Evolutionary conservation across 495 filamentous ascomycete genomes (phyloP).

Genomic region (Trichocladium uniseriatum): DNA sequence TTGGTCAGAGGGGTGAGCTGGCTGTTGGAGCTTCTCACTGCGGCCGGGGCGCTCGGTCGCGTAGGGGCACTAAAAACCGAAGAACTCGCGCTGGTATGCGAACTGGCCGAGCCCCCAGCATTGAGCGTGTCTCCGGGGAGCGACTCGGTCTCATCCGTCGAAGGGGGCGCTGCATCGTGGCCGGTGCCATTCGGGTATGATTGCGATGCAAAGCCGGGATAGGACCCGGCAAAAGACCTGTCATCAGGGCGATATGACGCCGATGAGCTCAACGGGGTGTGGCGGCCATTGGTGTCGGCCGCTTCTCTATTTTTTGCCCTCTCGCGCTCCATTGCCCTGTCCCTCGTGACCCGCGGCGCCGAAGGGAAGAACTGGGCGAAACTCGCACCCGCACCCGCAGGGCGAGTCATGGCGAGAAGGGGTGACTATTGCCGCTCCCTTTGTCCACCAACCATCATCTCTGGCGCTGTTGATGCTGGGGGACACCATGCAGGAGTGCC

Average conservation of each 20-base stretch:
- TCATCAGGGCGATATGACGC: constrained; percentile 11
- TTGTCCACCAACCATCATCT: constrained; percentile 48
- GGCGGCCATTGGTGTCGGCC: constrained; percentile 18
- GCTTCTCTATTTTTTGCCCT: constrained; percentile 25
- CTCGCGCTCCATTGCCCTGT: constrained; percentile 48
- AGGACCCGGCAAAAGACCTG: constrained; percentile 1
- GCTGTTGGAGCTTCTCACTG: constrained; percentile 40
- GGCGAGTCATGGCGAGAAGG: constrained; percentile 62
- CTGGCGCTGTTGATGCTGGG: constrained; percentile 30
- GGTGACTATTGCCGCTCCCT: constrained; percentile 37
- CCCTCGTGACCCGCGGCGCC: constrained; percentile 55
- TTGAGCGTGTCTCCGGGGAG: constrained; percentile 52
- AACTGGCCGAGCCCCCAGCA: constrained; percentile 57
- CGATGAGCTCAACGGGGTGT: constrained; percentile 10
- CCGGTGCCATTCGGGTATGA: constrained; percentile 25
- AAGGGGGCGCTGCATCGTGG: constrained; percentile 30
- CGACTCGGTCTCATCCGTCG: constrained; percentile 49
- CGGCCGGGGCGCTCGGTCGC: constrained; percentile 39
- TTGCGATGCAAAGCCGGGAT: constrained; percentile 11
- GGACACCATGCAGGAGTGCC: constrained; percentile 35
- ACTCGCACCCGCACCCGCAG: constrained; percentile 60
- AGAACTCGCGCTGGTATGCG: constrained; percentile 53
- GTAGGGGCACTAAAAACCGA: constrained; percentile 52
- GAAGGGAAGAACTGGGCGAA: constrained; percentile 88
- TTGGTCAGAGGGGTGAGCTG: constrained; percentile 70